Evolutionary conservation across 768 basidiomycete genomes (phyloP).

Genomic region (Strobilomyces echinocephalus): DNA sequence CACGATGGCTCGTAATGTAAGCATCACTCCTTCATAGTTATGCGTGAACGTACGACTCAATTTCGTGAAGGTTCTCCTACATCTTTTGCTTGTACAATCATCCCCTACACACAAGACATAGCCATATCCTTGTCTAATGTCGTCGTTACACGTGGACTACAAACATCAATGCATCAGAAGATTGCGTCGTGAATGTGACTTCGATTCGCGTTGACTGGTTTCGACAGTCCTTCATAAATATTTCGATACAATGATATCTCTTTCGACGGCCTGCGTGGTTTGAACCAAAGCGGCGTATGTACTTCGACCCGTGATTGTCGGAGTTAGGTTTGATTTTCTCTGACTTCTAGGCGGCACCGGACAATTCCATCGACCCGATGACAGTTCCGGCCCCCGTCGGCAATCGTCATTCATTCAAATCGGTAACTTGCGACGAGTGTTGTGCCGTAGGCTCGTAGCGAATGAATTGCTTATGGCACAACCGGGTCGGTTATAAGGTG

Average conservation of each 20-base stretch:
- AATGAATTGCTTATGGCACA: conserved; percentile 26
- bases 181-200: conserved; percentile 9
- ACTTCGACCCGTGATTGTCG: not conserved
- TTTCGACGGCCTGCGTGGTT: not conserved
- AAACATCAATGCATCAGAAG: conserved; percentile 13
- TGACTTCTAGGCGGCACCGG: not conserved
- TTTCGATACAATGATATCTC: conserved; percentile 1
- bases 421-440: conserved; percentile 12
- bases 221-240: conserved; percentile 12
- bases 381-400: conserved; percentile 1
- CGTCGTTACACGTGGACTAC: conserved; percentile 12
- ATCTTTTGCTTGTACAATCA: not conserved
- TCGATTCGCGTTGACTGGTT: conserved; percentile 8
- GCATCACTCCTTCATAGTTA: not conserved
- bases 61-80: not conserved
- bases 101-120: conserved; percentile 16
- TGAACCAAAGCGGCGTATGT: not conserved
- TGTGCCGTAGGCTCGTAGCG: conserved; percentile 15
- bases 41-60: not conserved
- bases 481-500: conserved; percentile 25
- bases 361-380: not conserved
- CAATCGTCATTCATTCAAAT: conserved; percentile 1
- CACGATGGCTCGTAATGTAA: conserved; percentile 4
- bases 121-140: conserved; percentile 18
- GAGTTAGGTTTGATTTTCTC: not conserved